Percentiles rank a stretch among this genome's conserved stretches.
Evolutionary conservation across 805 yeast genomes (phyloP).

Genomic region (Hanseniaspora valbyensis): DNA sequence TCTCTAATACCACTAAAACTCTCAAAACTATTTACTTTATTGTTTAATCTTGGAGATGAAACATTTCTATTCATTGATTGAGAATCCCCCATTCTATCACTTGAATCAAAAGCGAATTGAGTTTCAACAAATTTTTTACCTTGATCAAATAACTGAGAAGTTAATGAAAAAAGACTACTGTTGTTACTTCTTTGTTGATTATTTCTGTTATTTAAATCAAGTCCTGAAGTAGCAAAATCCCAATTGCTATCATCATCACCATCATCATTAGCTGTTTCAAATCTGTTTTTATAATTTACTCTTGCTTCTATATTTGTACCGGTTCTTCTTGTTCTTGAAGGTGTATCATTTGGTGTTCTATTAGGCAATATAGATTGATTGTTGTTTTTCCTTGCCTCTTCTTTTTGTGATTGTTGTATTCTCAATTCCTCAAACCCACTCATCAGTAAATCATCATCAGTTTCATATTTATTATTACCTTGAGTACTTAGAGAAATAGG

Average conservation of each 20-base stretch:
- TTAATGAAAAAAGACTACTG: neutral
- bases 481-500: too few species aligned
- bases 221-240: too few species aligned
- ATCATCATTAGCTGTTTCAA: neutral
- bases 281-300: too few species aligned
- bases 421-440: neutral
- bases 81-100: neutral
- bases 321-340: too few species aligned
- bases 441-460: neutral
- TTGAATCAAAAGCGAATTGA: neutral
- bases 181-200: too few species aligned
- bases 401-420: neutral
- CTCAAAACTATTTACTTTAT: neutral
- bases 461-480: too few species aligned
- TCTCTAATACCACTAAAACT: neutral
- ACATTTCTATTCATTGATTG: neutral
- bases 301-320: too few species aligned
- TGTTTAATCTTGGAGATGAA: neutral
- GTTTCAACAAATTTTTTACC: constrained; percentile 4
- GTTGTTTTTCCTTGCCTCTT: neutral
- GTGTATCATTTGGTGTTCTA: too few species aligned
- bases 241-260: neutral
- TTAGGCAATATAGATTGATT: too few species aligned
- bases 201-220: too few species aligned
- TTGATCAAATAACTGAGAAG: neutral